Conservation (phyloP, 2,329 filamentous ascomycete species). For the Grosmannia clavigera region DNA sequence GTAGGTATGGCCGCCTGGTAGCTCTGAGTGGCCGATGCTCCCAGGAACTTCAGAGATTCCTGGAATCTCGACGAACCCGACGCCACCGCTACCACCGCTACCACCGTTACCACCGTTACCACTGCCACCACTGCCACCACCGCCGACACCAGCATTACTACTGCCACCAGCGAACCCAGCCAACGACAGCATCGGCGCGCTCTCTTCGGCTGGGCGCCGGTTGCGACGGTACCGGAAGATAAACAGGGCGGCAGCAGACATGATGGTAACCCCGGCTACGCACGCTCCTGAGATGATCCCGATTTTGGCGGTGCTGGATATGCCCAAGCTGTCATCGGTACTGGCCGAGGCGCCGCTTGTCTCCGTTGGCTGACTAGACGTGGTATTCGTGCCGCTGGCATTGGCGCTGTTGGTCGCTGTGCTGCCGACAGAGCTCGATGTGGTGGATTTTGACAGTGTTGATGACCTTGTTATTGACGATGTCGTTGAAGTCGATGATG, state of each 20-base stretch:
- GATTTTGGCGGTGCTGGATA: conserved; percentile 16
- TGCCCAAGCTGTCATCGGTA: conserved; percentile 2
- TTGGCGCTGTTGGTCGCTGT: conserved; percentile 8
- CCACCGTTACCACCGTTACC: neutral
- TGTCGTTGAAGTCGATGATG: too few species aligned
- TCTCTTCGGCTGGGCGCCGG: conserved; percentile 15
- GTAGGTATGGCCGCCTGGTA: neutral
- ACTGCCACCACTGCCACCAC: conserved; percentile 8
- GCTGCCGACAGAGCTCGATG: neutral
- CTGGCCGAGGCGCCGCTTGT: conserved; percentile 1
- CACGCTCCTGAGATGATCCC: conserved; percentile 16
- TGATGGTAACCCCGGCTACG: conserved; percentile 11
- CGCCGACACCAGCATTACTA: neutral
- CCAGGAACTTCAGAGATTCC: too few species aligned
- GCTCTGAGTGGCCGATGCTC: neutral
- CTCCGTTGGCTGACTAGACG: conserved; percentile 9
- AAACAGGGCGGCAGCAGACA: conserved; percentile 12
- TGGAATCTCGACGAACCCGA: neutral
- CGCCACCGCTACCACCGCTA: neutral
- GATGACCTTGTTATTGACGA: too few species aligned
- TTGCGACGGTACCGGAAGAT: conserved; percentile 15
- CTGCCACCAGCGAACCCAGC: conserved; percentile 12
- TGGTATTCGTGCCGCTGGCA: conserved; percentile 7
- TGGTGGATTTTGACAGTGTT: neutral
- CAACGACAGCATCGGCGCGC: conserved; percentile 17